A percentile compares a stretch with the other conserved stretches of the same genome.
These are phyloP conservation scores for Mortierella sp. DNA, from an alignment of 371 early-diverging fungal species.

Conservation along the genomic window DNA sequence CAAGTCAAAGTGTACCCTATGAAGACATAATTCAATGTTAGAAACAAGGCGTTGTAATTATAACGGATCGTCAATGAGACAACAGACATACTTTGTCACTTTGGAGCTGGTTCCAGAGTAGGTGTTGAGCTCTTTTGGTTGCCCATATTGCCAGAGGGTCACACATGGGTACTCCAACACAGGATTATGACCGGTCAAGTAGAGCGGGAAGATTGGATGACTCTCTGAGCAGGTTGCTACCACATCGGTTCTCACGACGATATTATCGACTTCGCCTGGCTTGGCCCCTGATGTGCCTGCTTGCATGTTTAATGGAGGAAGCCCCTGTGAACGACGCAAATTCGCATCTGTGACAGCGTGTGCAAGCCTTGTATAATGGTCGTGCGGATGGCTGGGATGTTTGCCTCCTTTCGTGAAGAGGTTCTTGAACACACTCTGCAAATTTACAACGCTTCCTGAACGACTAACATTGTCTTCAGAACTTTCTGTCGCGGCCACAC, in stretches of 20 bases:
- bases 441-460: constrained; percentile 30
- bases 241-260: constrained; percentile 54
- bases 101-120: constrained; percentile 68
- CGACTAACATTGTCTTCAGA: constrained; percentile 35
- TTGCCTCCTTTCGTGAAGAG: constrained; percentile 28
- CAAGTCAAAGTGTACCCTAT: constrained; percentile 74
- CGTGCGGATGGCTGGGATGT: constrained; percentile 10
- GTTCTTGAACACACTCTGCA: constrained; percentile 49
- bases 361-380: constrained; percentile 34
- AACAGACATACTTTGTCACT: constrained; percentile 60
- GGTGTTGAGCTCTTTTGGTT: constrained; percentile 67
- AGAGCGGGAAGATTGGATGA: constrained; percentile 72
- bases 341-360: constrained; percentile 56
- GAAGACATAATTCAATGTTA: neutral
- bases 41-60: neutral
- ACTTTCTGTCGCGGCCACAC: constrained; percentile 37
- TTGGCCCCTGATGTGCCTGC: constrained; percentile 22
- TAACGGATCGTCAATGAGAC: neutral
- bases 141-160: constrained; percentile 73
- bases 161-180: constrained; percentile 62
- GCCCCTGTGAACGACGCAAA: constrained; percentile 42
- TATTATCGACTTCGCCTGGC: constrained; percentile 54
- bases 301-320: constrained; percentile 1
- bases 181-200: constrained; percentile 69
- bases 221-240: constrained; percentile 66